Evolutionary conservation across 176 grass and related monocot species (phyloP), one percentile per base, ranked within the genome.

Genomic region (Carex myosuroides): DNA sequence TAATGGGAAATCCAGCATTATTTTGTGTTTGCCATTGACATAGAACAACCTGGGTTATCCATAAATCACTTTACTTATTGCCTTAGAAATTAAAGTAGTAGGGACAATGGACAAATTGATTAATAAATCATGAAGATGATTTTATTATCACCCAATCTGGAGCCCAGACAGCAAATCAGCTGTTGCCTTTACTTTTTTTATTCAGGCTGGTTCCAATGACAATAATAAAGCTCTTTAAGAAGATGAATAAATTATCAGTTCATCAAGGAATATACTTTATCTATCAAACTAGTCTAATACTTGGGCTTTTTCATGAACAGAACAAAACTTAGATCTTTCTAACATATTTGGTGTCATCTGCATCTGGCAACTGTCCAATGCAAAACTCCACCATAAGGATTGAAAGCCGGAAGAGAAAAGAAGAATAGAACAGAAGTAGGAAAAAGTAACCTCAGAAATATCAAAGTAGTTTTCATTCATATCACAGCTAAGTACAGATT

Each of bases 401-500:
- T 58, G 69, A 85, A 57, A 64, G 63, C 53, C 1, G 6, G 21
- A 80, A 20, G 71, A 76, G 52, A 56, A 55, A 54, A 76, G 7
- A 44, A 76, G 21, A 52, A 79, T 33, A 81, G 17, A 21, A 62
- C 60, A 81, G 79, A 64, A 81, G 33, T 62, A 44, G 30, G 56
- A 50, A 50, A 12, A 61, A 24, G n/a, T 24, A 90, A 98, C 96
- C 96, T 88, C 92, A 75, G 86, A 86, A 77, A 75, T 84, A 10
- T 95, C 55, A 64, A 95, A 95, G 78, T 91, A 95, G 39, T 60
- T 64, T 85, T 95, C 96, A 65, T 93, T 98, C 64, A 95, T 83
- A 35, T 95, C 93, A 53, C 79, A 80, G 80, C 88, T 89, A 85
- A 98, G 89, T 87, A 93, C 78, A 62, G 80, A 84, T 71, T 87